Conservation (phyloP, 2,329 filamentous ascomycete genomes). For the Aspergillus neoniger region DNA sequence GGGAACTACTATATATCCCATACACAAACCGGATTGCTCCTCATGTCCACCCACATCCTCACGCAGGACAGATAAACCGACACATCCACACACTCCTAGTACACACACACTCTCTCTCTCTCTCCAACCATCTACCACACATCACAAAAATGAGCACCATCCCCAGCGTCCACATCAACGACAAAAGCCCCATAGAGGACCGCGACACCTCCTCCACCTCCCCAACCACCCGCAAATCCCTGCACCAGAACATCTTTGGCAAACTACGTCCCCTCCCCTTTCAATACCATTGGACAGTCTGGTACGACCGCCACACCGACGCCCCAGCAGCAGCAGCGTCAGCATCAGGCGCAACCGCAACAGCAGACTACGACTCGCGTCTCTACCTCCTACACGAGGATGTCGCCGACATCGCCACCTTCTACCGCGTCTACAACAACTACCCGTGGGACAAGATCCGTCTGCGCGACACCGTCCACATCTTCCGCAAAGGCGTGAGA, state of each 20-base stretch:
- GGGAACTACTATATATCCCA: neutral
- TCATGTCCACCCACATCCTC: neutral
- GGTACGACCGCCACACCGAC: slow-evolving; percentile 48
- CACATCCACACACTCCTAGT: neutral
- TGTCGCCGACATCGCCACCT: slow-evolving; percentile 51
- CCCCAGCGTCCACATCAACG: slow-evolving; percentile 26
- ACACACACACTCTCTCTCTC: neutral
- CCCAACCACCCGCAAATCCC: slow-evolving; percentile 35
- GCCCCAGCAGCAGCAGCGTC: neutral
- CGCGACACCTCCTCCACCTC: slow-evolving; percentile 8
- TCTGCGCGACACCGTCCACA: slow-evolving; percentile 74
- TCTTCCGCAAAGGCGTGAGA: slow-evolving; percentile 76
- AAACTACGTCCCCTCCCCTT: slow-evolving; percentile 50
- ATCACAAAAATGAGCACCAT: slow-evolving; percentile 21
- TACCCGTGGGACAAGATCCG: slow-evolving; percentile 74
- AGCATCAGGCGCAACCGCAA: neutral
- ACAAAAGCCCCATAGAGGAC: slow-evolving; percentile 21
- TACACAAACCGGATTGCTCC: neutral
- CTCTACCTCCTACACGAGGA: slow-evolving; percentile 44
- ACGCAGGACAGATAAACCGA: neutral
- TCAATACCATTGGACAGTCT: slow-evolving; percentile 51
- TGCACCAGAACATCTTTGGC: slow-evolving; percentile 47
- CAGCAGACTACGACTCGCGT: slow-evolving; percentile 32
- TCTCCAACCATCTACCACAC: neutral
- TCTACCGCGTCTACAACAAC: slow-evolving; percentile 82